phyloP scores from a whole-genome alignment of 257 asterid species.

The Primulina huaijiensis region DNA sequence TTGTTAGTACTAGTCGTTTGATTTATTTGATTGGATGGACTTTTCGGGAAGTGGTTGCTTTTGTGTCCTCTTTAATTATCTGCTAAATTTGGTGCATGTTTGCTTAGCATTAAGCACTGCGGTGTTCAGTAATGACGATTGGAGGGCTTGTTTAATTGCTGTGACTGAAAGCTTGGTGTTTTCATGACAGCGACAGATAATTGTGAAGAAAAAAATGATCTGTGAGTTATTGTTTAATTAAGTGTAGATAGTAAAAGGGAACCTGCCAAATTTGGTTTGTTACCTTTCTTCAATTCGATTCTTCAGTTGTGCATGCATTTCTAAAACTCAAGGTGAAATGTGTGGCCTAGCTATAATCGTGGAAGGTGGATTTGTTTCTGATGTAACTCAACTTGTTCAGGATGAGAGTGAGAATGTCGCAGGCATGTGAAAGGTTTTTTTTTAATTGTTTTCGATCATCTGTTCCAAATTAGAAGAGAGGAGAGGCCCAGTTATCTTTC shows the following conservation, averaged over 20 bases:
- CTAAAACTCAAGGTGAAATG: neutral
- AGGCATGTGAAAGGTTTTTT: neutral
- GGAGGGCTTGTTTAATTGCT: constrained; percentile 7
- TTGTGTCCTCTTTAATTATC: constrained; percentile 7
- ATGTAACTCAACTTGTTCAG: neutral
- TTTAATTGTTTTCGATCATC: no score
- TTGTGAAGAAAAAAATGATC: neutral
- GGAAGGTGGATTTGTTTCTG: neutral
- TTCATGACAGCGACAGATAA: constrained; percentile 4
- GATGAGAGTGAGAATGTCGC: neutral
- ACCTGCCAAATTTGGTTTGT: neutral
- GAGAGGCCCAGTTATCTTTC: neutral
- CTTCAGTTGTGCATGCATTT: neutral
- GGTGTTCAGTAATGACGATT: constrained; percentile 13
- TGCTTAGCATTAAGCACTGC: constrained; percentile 20
- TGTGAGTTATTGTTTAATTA: neutral
- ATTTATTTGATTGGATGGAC: constrained; percentile 20
- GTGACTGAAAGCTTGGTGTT: constrained; percentile 6
- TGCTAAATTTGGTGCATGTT: constrained; percentile 11
- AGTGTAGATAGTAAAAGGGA: neutral
- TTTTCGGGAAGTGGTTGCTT: neutral
- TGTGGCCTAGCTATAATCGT: neutral
- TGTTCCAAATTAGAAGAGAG: neutral
- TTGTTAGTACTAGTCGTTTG: neutral
- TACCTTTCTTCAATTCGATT: neutral